Evolutionary conservation across 1,284 basidiomycete genomes (phyloP), one percentile per base, ranked within the genome.

Genomic region (Microbotryomycetes sp.): DNA sequence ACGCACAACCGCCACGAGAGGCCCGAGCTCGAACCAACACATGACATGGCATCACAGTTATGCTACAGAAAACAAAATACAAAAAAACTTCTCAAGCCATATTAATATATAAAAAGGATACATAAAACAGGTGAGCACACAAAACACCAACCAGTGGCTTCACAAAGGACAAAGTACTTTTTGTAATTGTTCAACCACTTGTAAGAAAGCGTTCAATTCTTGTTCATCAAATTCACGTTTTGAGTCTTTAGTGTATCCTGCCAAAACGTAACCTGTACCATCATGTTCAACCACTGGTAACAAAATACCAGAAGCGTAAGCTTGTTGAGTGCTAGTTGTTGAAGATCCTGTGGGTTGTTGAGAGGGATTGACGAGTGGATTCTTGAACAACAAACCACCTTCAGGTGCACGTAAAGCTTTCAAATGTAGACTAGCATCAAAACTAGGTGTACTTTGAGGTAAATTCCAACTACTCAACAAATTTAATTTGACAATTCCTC

Each of bases 371-470:
- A 42, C 19, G 31, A 61, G 62, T 15, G 71, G 66, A 32, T 71
- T 71, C 59, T 67, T 63, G 63, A 72, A 74, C 22, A 73, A 58
- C 23, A 71, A 56, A 1, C 72, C 72, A 26, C 72, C 72, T 53
- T 72, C 72, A 6, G 71, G 65, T 12, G 68, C 59, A 25, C 66
- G 60, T 5, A 74, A 58, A 1, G 70, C 71, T 32, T 69, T 67
- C 30, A 73, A 59, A 42, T 74, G 73, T 31, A 74, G 60, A 3
- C 62, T 63, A 12, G 70, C 65, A 56, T 73, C 73, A 58, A 73
- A 72, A 4, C 65, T 57, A 14, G 70, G 73, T 12, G 63, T 51
- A 7, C 67, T 68, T 3, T 30, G 16, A 1, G 72, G 71, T 6
- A 73, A 47, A 29, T 68, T 68, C 51, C 58, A 64, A 15, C 67